Conservation (phyloP, 768 basidiomycete genomes). For the Mrakia hoshinonis region DNA sequence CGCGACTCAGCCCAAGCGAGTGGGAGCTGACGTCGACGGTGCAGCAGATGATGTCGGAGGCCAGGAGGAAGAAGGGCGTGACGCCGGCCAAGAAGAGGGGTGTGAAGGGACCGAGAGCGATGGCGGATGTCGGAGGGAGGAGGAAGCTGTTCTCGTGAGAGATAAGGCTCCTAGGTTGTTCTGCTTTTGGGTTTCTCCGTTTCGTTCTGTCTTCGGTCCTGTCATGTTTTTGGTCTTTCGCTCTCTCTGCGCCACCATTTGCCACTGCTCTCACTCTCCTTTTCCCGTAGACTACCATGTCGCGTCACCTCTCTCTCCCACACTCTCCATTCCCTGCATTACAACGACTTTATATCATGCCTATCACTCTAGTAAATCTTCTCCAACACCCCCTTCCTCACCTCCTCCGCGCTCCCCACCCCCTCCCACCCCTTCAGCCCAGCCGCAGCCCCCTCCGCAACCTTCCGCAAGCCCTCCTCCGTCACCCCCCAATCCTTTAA, state of each 20-base stretch:
- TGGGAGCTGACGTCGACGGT: neutral
- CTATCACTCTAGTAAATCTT: neutral
- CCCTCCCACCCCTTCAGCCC: slow-evolving; percentile 1
- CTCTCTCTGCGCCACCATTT: neutral
- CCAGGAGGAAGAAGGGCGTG: neutral
- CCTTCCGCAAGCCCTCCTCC: slow-evolving; percentile 47
- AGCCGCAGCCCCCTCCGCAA: slow-evolving; percentile 43
- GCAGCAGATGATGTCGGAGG: neutral
- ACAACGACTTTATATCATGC: no score
- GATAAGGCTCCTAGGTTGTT: neutral
- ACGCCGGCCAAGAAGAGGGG: neutral
- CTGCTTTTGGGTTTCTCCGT: neutral
- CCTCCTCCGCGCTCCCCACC: neutral
- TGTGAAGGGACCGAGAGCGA: no score
- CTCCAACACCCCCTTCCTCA: neutral
- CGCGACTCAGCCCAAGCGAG: neutral
- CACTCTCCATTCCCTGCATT: neutral
- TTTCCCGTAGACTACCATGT: neutral
- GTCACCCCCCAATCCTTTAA: slow-evolving; percentile 60
- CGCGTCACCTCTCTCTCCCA: neutral
- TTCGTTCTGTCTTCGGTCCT: no score
- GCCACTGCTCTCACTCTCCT: neutral
- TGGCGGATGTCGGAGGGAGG: no score
- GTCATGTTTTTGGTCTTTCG: neutral
- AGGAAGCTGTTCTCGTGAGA: no score